A percentile compares a stretch with the other conserved stretches of the same genome.
These are phyloP conservation scores for Juglanconis oblonga DNA, from an alignment of 2,329 filamentous ascomycete species.

Conservation along the genomic window DNA sequence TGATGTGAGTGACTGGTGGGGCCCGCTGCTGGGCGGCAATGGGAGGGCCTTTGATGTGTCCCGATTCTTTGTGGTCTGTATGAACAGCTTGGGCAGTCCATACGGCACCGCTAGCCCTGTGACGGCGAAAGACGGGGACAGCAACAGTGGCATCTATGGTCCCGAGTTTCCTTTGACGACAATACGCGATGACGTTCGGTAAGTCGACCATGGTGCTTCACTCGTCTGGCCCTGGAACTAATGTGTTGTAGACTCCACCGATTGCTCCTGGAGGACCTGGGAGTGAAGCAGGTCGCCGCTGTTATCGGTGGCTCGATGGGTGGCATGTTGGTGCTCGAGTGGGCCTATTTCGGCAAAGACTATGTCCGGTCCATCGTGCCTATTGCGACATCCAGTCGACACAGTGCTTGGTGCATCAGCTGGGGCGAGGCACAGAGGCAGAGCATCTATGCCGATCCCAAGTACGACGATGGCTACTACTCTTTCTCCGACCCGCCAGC, in stretches of 20 bases:
- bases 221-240: not conserved
- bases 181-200: conserved; percentile 93
- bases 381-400: conserved; percentile 79
- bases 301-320: conserved; percentile 84
- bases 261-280: conserved; percentile 74
- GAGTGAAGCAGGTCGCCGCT: conserved; percentile 72
- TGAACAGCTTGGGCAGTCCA: conserved; percentile 81
- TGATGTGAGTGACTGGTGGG: conserved; percentile 87
- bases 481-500: conserved; percentile 79
- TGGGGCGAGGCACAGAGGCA: conserved; percentile 88
- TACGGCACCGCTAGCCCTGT: conserved; percentile 87
- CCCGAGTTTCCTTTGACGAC: conserved; percentile 96
- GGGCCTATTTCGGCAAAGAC: conserved; percentile 84
- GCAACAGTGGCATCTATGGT: conserved; percentile 73
- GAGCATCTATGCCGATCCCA: conserved; percentile 96
- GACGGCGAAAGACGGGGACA: conserved; percentile 81
- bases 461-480: conserved; percentile 98
- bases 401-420: conserved; percentile 87
- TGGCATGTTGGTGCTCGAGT: conserved; percentile 88
- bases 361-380: conserved; percentile 79
- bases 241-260: conserved; percentile 63
- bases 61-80: conserved; percentile 80
- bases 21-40: conserved; percentile 72
- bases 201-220: conserved; percentile 32
- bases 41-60: conserved; percentile 79